phyloP scores from a whole-genome alignment of 257 asterid genomes.

The Parsonsia alboflavescens region DNA sequence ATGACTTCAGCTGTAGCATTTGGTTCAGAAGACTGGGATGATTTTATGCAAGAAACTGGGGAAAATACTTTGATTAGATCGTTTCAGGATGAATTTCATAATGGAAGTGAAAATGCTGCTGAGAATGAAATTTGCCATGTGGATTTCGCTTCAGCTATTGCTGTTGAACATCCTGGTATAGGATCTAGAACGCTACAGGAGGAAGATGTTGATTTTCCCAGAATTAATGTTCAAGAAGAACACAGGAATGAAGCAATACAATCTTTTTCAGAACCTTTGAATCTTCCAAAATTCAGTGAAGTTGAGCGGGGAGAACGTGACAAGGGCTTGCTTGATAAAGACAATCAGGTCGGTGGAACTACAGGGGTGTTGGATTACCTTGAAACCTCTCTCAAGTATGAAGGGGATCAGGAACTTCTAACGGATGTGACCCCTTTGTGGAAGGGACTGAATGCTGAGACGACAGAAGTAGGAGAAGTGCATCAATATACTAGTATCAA shows the following conservation, averaged over 20 bases:
- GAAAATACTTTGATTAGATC: conserved; percentile 28
- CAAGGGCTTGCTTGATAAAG: conserved; percentile 20
- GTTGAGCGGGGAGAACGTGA: conserved; percentile 24
- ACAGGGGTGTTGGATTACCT: conserved; percentile 40
- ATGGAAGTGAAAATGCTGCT: conserved; percentile 18
- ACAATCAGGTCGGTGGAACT: conserved; percentile 32
- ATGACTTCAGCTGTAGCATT: conserved; percentile 74
- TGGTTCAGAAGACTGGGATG: conserved; percentile 81
- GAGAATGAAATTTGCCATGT: conserved; percentile 25
- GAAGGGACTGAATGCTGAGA: conserved; percentile 20
- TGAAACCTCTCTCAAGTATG: conserved; percentile 29
- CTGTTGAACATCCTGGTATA: conserved; percentile 17
- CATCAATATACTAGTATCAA: conserved; percentile 19
- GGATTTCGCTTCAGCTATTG: conserved; percentile 21
- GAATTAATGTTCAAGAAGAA: conserved; percentile 21
- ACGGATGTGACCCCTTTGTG: conserved; percentile 8
- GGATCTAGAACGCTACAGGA: conserved; percentile 15
- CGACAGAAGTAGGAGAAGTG: conserved; percentile 25
- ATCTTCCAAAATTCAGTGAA: conserved; percentile 25
- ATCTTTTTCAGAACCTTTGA: conserved; percentile 17
- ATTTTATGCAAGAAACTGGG: conserved; percentile 52
- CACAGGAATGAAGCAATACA: conserved; percentile 22
- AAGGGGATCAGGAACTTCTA: conserved; percentile 29
- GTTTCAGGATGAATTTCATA: conserved; percentile 31
- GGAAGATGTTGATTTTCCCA: conserved; percentile 21